phyloP scores from a whole-genome alignment of 345 rosid species.

The Carallia pectinifolia region DNA sequence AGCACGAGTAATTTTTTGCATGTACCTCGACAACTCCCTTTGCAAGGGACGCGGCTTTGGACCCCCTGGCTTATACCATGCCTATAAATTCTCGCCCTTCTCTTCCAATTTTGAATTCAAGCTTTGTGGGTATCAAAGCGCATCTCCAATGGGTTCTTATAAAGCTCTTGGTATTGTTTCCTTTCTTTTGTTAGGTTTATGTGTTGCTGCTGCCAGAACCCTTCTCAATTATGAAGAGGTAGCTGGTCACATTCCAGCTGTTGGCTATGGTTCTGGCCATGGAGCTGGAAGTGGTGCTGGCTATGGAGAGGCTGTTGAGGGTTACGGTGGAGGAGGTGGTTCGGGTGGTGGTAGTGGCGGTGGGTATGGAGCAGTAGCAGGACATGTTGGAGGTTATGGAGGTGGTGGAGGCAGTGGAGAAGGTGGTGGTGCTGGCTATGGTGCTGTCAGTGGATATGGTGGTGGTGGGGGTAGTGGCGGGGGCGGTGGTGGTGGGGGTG shows the following conservation, averaged over 20 bases:
- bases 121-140: not conserved
- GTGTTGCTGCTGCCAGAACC: not conserved
- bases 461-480: not conserved
- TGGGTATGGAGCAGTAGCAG: not conserved
- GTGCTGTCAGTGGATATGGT: not conserved
- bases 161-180: not conserved
- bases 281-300: constrained; percentile 1
- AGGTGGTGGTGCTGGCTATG: constrained; percentile 3
- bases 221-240: not conserved
- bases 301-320: not conserved
- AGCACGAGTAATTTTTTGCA: not conserved
- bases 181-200: not conserved
- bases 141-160: not conserved
- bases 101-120: not conserved
- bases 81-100: not conserved
- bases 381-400: not conserved
- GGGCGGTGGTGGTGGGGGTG: constrained; percentile 7
- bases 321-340: not conserved
- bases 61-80: not conserved
- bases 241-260: not conserved
- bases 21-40: not conserved
- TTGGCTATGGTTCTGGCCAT: constrained; percentile 4
- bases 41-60: constrained; percentile 2
- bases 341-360: not conserved
- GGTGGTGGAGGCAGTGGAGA: constrained; percentile 1